Percentiles rank a stretch among this genome's conserved stretches.
Conservation (phyloP, 2,329 filamentous ascomycete species). For the Cytospora leucostoma region DNA sequence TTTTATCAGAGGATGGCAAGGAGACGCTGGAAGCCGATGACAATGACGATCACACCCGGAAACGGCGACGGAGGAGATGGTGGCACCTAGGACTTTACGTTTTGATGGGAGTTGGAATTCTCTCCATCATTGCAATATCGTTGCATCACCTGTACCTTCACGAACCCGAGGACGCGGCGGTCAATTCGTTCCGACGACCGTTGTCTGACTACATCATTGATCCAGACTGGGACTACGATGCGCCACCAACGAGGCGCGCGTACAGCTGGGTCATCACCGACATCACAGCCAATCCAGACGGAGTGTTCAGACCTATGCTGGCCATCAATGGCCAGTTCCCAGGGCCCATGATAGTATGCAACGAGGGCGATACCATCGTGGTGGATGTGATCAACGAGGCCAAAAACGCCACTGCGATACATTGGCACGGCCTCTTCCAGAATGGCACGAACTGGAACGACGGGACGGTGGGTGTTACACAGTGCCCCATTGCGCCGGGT, state of each 20-base stretch:
- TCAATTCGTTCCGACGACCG: conserved; percentile 30
- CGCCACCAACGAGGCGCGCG: conserved; percentile 52
- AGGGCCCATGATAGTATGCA: conserved; percentile 70
- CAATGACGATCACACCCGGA: not conserved
- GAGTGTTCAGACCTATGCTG: conserved; percentile 59
- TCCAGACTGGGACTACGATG: conserved; percentile 55
- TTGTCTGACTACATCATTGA: conserved; percentile 59
- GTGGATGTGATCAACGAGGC: conserved; percentile 70
- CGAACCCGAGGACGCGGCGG: not conserved
- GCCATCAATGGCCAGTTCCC: conserved; percentile 77
- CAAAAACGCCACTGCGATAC: conserved; percentile 65
- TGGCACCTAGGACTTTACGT: conserved; percentile 13
- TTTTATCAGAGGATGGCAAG: conserved; percentile 20
- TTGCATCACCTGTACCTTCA: conserved; percentile 7
- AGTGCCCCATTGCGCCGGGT: conserved; percentile 61
- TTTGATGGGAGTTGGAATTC: conserved; percentile 11
- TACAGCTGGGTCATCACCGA: conserved; percentile 64
- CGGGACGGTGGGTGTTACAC: conserved; percentile 61
- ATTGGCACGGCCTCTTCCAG: conserved; percentile 79
- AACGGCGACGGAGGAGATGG: conserved; percentile 20
- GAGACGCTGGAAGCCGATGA: conserved; percentile 3
- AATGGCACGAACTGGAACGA: conserved; percentile 74
- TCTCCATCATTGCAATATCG: conserved; percentile 7
- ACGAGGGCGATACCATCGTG: conserved; percentile 71
- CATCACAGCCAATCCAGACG: conserved; percentile 61